Evolutionary conservation across 2,329 filamentous ascomycete species (phyloP), one percentile per base, ranked within the genome.

Genomic region (Iodosphaeria phyllophila): DNA sequence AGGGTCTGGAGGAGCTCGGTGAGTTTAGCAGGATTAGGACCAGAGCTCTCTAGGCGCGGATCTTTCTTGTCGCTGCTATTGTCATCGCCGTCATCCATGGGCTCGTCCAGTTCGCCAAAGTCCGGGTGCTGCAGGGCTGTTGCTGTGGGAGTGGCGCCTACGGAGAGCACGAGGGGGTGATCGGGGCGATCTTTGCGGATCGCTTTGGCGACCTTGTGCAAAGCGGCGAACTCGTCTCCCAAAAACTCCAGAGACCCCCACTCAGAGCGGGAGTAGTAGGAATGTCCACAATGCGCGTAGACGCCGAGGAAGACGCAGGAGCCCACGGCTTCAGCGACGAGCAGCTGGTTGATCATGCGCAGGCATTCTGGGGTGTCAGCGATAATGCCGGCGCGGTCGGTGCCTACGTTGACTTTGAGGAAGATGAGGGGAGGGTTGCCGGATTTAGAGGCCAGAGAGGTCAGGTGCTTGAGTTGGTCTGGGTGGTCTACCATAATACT

Each of bases 111-210:
- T 8, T 28, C 12, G 8, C 34, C 27, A 28, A 52, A 27, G 32
- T 38, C 28, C 30, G 50, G 50, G 35, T 76, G 70, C 39, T 77
- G 67, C 14, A 74, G 55, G 7, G 69, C 60, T 0, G 71, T 69
- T 2, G 72, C 68, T 0, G 77, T 83, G 0, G 79, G 79, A 11
- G 78, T 80, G 0, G 79, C 78, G 5, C 79, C 79, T 0, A 82
- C 71, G 1, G 73, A 78, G 3, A 86, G 52, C 1, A 69, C 53
- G 10, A 64, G 43, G 3, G 39, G 36, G 13, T 38, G 37, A 2
- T 25, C 28, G 1, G 41, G 38, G 23, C 30, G 47, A 35, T 37
- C 44, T 25, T 27, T 35, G 23, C 42, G 50, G 28, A 54, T 47
- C 1, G 38, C 33, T n/a, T 35, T 28, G 0, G 61, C 54, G 1